Conservation (phyloP, 495 filamentous ascomycete species). For the Neurospora tetrasperma region DNA sequence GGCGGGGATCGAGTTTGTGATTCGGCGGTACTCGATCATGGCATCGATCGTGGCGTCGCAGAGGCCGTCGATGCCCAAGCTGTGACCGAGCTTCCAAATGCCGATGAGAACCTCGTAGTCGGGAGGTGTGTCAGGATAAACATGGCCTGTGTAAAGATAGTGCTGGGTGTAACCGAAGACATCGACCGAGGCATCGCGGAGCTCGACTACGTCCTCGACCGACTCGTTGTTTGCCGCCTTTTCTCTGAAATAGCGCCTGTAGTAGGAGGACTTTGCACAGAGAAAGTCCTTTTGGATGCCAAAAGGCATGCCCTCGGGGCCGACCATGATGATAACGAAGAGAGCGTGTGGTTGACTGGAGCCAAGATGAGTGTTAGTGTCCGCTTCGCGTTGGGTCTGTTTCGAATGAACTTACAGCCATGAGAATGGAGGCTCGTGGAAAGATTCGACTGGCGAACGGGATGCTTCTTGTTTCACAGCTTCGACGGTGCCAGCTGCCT, state of each 20-base stretch:
- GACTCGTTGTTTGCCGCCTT: constrained; percentile 13
- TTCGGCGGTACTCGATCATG: constrained; percentile 39
- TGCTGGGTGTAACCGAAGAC: constrained; percentile 43
- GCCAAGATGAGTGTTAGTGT: constrained; percentile 1
- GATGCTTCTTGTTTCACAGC: not conserved
- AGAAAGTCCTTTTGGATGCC: constrained; percentile 47
- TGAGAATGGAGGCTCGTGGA: constrained; percentile 15
- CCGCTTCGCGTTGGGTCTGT: not conserved
- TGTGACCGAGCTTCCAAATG: constrained; percentile 41
- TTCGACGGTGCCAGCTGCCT: not conserved
- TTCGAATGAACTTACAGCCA: constrained; percentile 23
- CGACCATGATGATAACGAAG: constrained; percentile 42
- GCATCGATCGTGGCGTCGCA: constrained; percentile 40
- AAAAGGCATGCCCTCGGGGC: constrained; percentile 38
- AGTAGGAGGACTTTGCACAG: constrained; percentile 38
- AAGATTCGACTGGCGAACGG: not conserved
- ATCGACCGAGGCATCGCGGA: constrained; percentile 33
- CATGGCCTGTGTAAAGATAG: constrained; percentile 39
- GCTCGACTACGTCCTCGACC: constrained; percentile 36
- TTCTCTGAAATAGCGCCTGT: constrained; percentile 31
- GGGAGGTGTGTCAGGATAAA: constrained; percentile 33
- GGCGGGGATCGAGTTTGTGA: constrained; percentile 39
- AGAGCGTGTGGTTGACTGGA: constrained; percentile 41
- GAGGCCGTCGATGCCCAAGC: constrained; percentile 41
- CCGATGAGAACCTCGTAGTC: constrained; percentile 40